phyloP scores from a whole-genome alignment of 2,329 filamentous ascomycete genomes.

The Alternaria hordeiaustralica region DNA sequence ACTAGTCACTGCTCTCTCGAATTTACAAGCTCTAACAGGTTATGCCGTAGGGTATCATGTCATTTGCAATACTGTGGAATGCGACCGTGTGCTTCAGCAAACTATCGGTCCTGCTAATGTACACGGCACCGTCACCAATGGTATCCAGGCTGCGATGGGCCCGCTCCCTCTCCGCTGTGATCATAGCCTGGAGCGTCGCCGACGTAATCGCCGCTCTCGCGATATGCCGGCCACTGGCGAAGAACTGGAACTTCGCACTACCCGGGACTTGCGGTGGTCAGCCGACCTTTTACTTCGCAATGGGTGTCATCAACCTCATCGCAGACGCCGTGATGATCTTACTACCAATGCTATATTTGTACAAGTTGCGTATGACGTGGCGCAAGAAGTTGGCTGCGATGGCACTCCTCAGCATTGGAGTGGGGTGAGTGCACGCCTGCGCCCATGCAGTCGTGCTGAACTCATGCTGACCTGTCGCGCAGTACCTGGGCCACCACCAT shows the following conservation, averaged over 20 bases:
- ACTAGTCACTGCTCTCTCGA: no score
- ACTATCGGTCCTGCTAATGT: conserved; percentile 29
- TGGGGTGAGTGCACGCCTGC: conserved; percentile 17
- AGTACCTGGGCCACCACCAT: conserved; percentile 35
- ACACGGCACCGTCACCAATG: conserved; percentile 19
- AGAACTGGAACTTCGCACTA: conserved; percentile 24
- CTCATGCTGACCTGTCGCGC: neutral
- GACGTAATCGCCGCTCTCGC: conserved; percentile 21
- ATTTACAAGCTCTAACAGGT: neutral
- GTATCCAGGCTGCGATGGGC: conserved; percentile 17
- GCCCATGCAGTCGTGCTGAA: neutral
- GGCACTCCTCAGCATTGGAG: conserved; percentile 25
- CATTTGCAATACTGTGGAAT: conserved; percentile 29
- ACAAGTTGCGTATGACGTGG: conserved; percentile 13
- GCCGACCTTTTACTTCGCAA: conserved; percentile 19
- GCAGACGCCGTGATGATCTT: conserved; percentile 23
- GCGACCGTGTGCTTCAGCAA: conserved; percentile 27
- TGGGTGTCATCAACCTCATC: conserved; percentile 24
- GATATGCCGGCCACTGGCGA: conserved; percentile 25
- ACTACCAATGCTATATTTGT: conserved; percentile 30
- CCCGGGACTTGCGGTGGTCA: conserved; percentile 27
- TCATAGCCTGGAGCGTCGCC: conserved; percentile 19
- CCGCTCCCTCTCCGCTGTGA: conserved; percentile 7
- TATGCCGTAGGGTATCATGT: conserved; percentile 18
- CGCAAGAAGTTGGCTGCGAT: conserved; percentile 23